These are phyloP conservation scores for Eucalyptus lansdowneana DNA, from an alignment of 345 rosid species.

Conservation along the genomic window DNA sequence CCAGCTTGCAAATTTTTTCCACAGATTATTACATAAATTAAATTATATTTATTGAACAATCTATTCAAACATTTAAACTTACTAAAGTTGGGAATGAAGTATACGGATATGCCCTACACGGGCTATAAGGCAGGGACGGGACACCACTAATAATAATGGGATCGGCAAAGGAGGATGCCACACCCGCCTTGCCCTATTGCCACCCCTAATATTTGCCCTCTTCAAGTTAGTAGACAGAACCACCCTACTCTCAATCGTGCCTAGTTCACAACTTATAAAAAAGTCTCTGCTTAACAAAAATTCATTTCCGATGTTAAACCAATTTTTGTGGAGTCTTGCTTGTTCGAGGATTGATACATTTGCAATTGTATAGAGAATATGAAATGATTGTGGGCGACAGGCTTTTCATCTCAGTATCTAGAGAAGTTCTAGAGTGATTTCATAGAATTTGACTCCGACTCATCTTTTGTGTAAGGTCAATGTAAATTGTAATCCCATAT, in stretches of 20 bases:
- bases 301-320: not conserved
- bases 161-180: not conserved
- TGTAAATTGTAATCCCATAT: not conserved
- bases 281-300: not conserved
- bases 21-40: too few relatives aligned
- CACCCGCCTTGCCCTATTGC: not conserved
- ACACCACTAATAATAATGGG: not conserved
- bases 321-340: not conserved
- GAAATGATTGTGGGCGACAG: not conserved
- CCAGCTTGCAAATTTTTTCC: not conserved
- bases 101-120: not conserved
- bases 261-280: not conserved
- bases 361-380: not conserved
- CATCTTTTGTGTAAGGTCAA: not conserved
- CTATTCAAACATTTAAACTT: not conserved
- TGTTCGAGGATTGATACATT: not conserved
- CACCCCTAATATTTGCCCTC: not conserved
- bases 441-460: rapidly evolving
- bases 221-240: not conserved
- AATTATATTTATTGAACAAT: too few relatives aligned
- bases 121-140: not conserved
- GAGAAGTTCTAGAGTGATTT: not conserved
- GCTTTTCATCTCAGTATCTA: not conserved
- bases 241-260: not conserved
- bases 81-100: not conserved